Evolutionary conservation across 78 protist species (phyloP).

Genomic region (Capsaspora owczarzaki): DNA sequence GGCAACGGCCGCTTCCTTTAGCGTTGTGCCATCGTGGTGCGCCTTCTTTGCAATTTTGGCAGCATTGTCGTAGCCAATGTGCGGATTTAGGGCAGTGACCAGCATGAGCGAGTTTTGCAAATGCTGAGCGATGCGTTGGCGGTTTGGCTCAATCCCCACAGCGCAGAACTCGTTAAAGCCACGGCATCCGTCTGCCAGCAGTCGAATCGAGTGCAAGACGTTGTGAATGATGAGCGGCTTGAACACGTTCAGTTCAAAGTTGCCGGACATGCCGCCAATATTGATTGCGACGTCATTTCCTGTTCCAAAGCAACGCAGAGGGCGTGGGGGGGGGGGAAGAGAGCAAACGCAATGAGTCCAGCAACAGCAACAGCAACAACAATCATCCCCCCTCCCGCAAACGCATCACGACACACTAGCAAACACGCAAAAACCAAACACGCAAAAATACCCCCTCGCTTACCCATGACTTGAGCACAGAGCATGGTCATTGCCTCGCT

Average conservation of each 20-base stretch:
- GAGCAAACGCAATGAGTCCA: background rate
- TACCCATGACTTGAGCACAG: conserved; percentile 78
- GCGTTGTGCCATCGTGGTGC: conserved; percentile 60
- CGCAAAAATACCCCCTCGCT: background rate
- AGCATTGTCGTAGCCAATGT: conserved; percentile 91
- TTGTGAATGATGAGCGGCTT: conserved; percentile 79
- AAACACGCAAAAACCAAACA: background rate
- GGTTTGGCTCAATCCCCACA: conserved; percentile 78
- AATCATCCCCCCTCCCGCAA: background rate
- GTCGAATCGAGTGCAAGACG: conserved; percentile 59
- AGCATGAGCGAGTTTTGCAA: conserved; percentile 81
- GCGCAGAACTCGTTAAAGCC: background rate
- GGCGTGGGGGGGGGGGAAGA: background rate
- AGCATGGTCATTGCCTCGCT: conserved; percentile 94
- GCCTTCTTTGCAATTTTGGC: conserved; percentile 75
- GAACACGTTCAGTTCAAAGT: conserved; percentile 86
- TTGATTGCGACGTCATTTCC: conserved; percentile 85
- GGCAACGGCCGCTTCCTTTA: conserved; percentile 70
- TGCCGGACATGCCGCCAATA: conserved; percentile 85
- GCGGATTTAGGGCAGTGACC: conserved; percentile 90
- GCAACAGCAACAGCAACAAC: background rate
- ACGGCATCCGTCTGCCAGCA: background rate
- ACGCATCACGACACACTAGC: background rate
- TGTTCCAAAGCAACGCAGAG: background rate
- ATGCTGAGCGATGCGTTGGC: conserved; percentile 32